A percentile compares a stretch with the other conserved stretches of the same genome.
Conservation (phyloP, 139 green algal species). For the Nannochloris sp. region DNA sequence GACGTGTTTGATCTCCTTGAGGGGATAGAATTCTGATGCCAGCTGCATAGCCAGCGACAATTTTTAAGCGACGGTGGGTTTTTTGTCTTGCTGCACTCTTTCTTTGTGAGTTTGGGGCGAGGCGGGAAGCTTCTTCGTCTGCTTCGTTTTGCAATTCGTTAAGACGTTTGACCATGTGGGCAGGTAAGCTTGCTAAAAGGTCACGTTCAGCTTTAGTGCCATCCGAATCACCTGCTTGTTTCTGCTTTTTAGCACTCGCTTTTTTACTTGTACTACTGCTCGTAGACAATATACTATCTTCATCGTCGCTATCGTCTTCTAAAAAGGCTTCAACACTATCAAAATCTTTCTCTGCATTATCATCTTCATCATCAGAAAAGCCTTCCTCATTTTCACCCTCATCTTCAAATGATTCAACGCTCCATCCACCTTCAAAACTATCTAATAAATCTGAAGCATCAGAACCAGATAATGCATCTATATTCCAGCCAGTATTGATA, state of each 20-base stretch:
- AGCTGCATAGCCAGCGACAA: slow-evolving; percentile 50
- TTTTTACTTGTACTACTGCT: background rate
- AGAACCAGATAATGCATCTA: slow-evolving; percentile 11
- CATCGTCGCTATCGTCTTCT: background rate
- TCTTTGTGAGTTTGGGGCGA: slow-evolving; percentile 20
- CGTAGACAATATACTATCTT: background rate
- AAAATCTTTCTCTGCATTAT: slow-evolving; percentile 1
- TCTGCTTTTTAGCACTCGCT: background rate
- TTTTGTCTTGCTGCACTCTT: slow-evolving; percentile 28
- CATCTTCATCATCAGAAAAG: background rate
- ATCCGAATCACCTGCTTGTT: slow-evolving; percentile 15
- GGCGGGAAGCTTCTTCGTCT: slow-evolving; percentile 18
- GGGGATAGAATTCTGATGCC: slow-evolving; percentile 30
- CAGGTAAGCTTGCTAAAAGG: background rate
- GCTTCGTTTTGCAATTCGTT: slow-evolving; percentile 39
- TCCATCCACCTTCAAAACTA: background rate
- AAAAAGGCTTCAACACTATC: slow-evolving; percentile 1
- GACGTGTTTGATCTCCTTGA: slow-evolving; percentile 43
- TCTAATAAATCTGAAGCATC: background rate
- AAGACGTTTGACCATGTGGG: slow-evolving; percentile 33
- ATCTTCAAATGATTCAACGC: background rate
- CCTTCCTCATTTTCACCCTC: slow-evolving; percentile 9
- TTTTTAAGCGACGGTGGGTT: slow-evolving; percentile 47
- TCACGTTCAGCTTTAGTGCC: slow-evolving; percentile 4
- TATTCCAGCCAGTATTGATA: slow-evolving; percentile 28